These are phyloP conservation scores for Psidium guajava DNA, from an alignment of 345 rosid species.

Conservation along the genomic window DNA sequence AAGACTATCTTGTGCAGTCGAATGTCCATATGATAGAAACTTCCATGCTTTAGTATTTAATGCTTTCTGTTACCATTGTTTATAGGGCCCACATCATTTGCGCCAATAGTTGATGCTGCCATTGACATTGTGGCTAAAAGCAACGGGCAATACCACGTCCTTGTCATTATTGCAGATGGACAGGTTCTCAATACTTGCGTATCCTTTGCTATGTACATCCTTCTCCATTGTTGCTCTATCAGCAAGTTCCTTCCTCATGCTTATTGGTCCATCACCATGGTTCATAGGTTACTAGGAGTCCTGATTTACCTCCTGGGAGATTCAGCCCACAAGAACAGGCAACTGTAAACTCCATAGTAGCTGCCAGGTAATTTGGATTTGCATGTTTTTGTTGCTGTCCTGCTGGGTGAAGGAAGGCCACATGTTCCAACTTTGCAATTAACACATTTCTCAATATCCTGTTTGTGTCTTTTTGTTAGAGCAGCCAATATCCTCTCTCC, in stretches of 20 bases:
- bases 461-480: background rate
- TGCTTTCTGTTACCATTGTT: background rate
- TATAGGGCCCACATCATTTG: constrained; percentile 95
- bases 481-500: constrained; percentile 76
- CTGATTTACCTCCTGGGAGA: constrained; percentile 44
- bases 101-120: constrained; percentile 79
- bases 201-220: background rate
- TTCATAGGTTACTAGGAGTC: constrained; percentile 59
- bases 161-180: constrained; percentile 91
- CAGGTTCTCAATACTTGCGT: constrained; percentile 31
- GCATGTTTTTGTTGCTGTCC: background rate
- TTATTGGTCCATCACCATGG: background rate
- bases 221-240: background rate
- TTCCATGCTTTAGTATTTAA: background rate
- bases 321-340: constrained; percentile 78
- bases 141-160: constrained; percentile 77
- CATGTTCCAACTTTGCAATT: background rate
- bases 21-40: background rate
- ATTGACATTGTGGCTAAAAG: constrained; percentile 66
- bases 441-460: background rate
- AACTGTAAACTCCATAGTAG: constrained; percentile 69
- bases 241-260: background rate
- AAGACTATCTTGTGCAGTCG: background rate
- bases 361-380: constrained; percentile 56
- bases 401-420: background rate